Evolutionary conservation across 495 filamentous ascomycete genomes (phyloP), one percentile per base, ranked within the genome.

Genomic region (Gamarada debralockiae): DNA sequence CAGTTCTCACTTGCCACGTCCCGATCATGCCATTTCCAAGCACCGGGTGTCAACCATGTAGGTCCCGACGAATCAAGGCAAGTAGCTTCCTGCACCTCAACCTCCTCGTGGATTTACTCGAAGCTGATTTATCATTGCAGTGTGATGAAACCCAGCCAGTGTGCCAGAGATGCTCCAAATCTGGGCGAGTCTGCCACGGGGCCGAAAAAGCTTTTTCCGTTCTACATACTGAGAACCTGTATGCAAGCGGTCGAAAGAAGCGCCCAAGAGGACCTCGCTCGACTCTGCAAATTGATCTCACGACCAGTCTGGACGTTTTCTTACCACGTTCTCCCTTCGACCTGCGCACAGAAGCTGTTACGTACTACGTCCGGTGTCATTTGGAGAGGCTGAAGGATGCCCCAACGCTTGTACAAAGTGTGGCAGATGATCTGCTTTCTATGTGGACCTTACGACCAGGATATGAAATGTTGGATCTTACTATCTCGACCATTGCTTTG

Each of bases 231-330:
- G 65, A 68, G 43, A 68, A 68, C 44, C 18, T 6, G 1, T 68
- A 57, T 47, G 65, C 63, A 27, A 64, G 58, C 25, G 63, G 65
- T 3, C 49, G 54, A 22, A 50, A 12, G 12, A 66, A 68, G 31
- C 63, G 65, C 1, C 65, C 65, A 0, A 56, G 65, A 59, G 65
- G 65, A 24, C 65, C 65, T 33, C 65, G 65, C 44, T 61, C 65
- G 14, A 61, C 22, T 10, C 31, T 58, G 36, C n/a, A n/a, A n/a
- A n/a, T n/a, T n/a, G n/a, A n/a, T n/a, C n/a, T n/a, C n/a, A n/a
- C n/a, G n/a, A n/a, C n/a, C n/a, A n/a, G n/a, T n/a, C n/a, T n/a
- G n/a, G n/a, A n/a, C n/a, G n/a, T n/a, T n/a, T n/a, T n/a, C n/a
- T n/a, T 54, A 13, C 36, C 34, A 18, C 59, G 49, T 27, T 60